A percentile compares a stretch with the other conserved stretches of the same genome.
phyloP scores from a whole-genome alignment of 176 grass and related monocot species.

The Zea luxurians region DNA sequence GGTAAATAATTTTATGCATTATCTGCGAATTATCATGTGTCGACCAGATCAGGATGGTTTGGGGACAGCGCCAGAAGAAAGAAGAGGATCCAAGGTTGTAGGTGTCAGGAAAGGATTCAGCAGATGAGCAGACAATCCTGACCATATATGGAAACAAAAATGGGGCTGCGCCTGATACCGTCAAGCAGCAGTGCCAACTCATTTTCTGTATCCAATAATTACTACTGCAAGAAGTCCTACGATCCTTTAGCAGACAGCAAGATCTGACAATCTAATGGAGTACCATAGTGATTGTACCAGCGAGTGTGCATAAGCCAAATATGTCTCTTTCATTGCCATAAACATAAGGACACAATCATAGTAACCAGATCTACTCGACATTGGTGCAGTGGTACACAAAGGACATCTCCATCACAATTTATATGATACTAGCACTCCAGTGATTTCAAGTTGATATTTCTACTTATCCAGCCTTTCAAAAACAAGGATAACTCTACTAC shows the following conservation, averaged over 20 bases:
- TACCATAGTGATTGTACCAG: conserved; percentile 7
- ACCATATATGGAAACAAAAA: conserved; percentile 30
- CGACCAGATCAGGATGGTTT: conserved; percentile 6
- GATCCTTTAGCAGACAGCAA: conserved; percentile 35
- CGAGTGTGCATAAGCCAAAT: neutral
- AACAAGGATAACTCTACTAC: neutral
- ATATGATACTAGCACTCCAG: conserved; percentile 7
- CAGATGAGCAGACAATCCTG: conserved; percentile 26
- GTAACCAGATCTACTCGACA: conserved; percentile 11
- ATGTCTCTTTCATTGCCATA: conserved; percentile 18
- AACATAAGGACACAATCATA: conserved; percentile 21
- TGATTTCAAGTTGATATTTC: conserved; percentile 3
- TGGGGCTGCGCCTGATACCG: neutral
- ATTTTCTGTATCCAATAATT: conserved; percentile 32
- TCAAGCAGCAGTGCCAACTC: conserved; percentile 36
- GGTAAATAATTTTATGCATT: neutral
- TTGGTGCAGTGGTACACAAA: conserved; percentile 27
- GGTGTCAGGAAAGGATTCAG: conserved; percentile 23
- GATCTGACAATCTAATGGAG: conserved; percentile 35
- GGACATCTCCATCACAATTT: conserved; percentile 26
- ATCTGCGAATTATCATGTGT: neutral
- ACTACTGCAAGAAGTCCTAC: neutral
- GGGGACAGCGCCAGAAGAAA: conserved; percentile 29
- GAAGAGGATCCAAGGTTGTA: conserved; percentile 26
- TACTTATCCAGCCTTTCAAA: conserved; percentile 2